Evolutionary conservation across 2,329 filamentous ascomycete species (phyloP), one percentile per base, ranked within the genome.

Genomic region (Myrmaecium sp.): DNA sequence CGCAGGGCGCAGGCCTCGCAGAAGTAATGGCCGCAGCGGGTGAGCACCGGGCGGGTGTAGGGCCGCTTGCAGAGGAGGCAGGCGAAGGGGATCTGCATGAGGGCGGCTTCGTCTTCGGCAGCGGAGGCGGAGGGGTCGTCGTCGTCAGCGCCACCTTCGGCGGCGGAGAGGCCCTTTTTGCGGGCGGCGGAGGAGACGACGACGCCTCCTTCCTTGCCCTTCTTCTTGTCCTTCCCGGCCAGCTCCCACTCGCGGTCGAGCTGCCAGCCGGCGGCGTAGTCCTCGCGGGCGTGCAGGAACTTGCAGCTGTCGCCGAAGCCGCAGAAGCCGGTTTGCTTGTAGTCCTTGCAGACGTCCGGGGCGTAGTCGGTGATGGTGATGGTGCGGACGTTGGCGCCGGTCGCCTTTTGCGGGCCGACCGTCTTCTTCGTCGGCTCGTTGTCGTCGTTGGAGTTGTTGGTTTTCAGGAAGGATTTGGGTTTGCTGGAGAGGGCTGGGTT

Each of bases 301-400:
- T 83, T 92, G 58, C 84, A 93, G 33, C 64, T 73, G 46, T 89
- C 80, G 15, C 78, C 75, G 36, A 74, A 78, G 2, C 73, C 71
- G 39, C 69, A 76, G 44, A 71, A 52, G 1, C 50, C 49, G 1
- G 50, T 89, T 41, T 79, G 67, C 39, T 86, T 86, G 52, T 81
- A 89, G 46, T 95, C 89, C 50, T 95, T 95, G 55, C 89, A 98
- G 0, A 92, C 79, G 38, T 95, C 86, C 0, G 86, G 82, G 0
- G 79, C 76, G 46, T 81, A 95, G 46, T 98, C 89, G 17, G 73
- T 92, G 5, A 86, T 67, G 0, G 84, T 95, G 36, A 92, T 76
- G 2, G 79, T 92, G 27, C 89, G 73, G 30, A 98, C 74, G 42
- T 95, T 95, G 1, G 80, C 79, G 0, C 24, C 24, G 6, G 86